Conservation (phyloP, 164 flowering plant genomes). For the Kalanchoe fedtschenkoi region DNA sequence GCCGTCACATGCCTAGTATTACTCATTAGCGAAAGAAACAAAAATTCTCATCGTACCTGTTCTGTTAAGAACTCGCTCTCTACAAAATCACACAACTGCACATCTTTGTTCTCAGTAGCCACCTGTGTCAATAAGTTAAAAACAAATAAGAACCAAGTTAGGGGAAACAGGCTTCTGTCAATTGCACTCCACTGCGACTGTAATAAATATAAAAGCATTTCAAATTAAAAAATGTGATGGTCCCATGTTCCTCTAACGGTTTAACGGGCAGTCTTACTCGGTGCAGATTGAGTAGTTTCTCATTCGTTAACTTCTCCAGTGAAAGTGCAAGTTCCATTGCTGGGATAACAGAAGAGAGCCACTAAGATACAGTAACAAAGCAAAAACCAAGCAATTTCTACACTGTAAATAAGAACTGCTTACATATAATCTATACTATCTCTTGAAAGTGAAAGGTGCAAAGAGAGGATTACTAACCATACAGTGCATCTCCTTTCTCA, state of each 20-base stretch:
- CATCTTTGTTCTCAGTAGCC: constrained; percentile 49
- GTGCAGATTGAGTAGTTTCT: constrained; percentile 62
- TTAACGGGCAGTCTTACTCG: constrained; percentile 23
- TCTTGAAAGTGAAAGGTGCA: background rate
- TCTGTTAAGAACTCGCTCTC: constrained; percentile 67
- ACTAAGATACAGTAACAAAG: background rate
- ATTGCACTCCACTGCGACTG: background rate
- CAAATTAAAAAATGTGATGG: background rate
- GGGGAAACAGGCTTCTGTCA: background rate
- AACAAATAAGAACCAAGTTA: background rate
- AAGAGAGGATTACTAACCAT: constrained; percentile 38
- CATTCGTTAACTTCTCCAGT: constrained; percentile 71
- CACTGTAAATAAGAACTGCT: background rate
- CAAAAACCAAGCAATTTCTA: too few relatives aligned
- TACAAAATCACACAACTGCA: constrained; percentile 60
- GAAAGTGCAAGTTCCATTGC: constrained; percentile 88
- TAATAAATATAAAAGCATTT: background rate
- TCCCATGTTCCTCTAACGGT: background rate
- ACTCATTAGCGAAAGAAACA: background rate
- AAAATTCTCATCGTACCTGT: constrained; percentile 39
- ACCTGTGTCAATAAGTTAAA: constrained; percentile 40
- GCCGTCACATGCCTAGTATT: background rate
- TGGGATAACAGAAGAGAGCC: constrained; percentile 15
- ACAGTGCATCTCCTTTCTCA: constrained; percentile 81
- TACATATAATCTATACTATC: background rate